phyloP scores from a whole-genome alignment of 129 eudicot genomes.

The Chrysanthemum seticuspe region DNA sequence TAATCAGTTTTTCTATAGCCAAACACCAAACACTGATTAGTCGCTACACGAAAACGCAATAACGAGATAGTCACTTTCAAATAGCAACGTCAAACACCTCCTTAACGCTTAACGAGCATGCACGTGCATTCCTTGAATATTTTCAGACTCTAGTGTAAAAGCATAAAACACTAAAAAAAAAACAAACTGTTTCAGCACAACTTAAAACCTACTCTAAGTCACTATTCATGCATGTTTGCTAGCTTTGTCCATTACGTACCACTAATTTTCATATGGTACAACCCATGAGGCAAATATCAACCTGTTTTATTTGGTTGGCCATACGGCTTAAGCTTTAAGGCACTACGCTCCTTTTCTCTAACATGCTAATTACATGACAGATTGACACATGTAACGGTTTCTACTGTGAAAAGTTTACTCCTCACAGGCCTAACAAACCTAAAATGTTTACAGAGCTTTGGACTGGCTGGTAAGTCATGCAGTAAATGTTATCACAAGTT shows the following conservation, averaged over 20 bases:
- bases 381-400: slow-evolving; percentile 96
- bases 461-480: slow-evolving; percentile 86
- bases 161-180: background rate
- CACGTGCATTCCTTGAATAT: background rate
- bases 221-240: slow-evolving; percentile 9
- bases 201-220: background rate
- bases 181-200: background rate
- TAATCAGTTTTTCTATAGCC: background rate
- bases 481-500: slow-evolving; percentile 21
- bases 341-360: slow-evolving; percentile 23
- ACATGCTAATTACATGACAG: slow-evolving; percentile 46
- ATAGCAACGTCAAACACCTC: no score
- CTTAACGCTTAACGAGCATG: background rate
- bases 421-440: slow-evolving; percentile 77
- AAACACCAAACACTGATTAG: background rate
- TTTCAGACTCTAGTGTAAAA: background rate
- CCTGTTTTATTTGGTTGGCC: slow-evolving; percentile 17
- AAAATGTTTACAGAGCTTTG: slow-evolving; percentile 95
- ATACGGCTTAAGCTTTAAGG: slow-evolving; percentile 9
- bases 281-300: slow-evolving; percentile 9
- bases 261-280: slow-evolving; percentile 11
- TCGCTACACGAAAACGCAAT: no score
- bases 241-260: slow-evolving; percentile 10
- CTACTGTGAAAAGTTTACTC: slow-evolving; percentile 78
- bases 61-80: no score